Conservation (phyloP, 495 filamentous ascomycete species). For the Oidiodendron maius region DNA sequence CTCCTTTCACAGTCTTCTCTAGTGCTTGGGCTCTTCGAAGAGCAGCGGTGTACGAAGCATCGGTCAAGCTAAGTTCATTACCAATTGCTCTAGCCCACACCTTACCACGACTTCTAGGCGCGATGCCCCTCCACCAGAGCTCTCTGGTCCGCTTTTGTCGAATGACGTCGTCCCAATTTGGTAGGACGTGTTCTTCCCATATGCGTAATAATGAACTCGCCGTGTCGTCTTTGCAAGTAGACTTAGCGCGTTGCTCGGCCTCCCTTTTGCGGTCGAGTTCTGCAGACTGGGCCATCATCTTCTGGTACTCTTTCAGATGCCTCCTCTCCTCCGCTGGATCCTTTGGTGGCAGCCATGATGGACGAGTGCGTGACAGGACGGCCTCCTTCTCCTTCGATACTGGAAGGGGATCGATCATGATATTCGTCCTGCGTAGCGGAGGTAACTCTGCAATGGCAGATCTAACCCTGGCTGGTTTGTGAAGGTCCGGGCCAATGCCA, state of each 20-base stretch:
- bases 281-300: conserved; percentile 79
- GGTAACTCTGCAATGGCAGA: conserved; percentile 63
- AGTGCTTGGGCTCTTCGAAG: conserved; percentile 66
- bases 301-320: conserved; percentile 86
- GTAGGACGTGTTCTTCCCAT: conserved; percentile 85
- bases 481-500: conserved; percentile 39
- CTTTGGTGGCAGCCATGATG: conserved; percentile 94
- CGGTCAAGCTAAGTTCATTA: conserved; percentile 76
- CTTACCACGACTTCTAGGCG: conserved; percentile 67
- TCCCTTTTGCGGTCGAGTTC: conserved; percentile 60
- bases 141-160: conserved; percentile 73
- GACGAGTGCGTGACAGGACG: conserved; percentile 82
- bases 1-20: conserved; percentile 41
- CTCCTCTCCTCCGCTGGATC: conserved; percentile 86
- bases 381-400: conserved; percentile 96
- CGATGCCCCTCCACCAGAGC: conserved; percentile 90
- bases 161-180: conserved; percentile 75
- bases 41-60: conserved; percentile 73
- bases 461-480: conserved; percentile 48
- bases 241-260: conserved; percentile 40
- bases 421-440: conserved; percentile 76
- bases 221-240: conserved; percentile 59
- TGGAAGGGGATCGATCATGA: conserved; percentile 94
- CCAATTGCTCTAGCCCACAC: conserved; percentile 88
- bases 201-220: conserved; percentile 58